Conservation (phyloP, 2,329 filamentous ascomycete genomes). For the Talaromyces sp. region DNA sequence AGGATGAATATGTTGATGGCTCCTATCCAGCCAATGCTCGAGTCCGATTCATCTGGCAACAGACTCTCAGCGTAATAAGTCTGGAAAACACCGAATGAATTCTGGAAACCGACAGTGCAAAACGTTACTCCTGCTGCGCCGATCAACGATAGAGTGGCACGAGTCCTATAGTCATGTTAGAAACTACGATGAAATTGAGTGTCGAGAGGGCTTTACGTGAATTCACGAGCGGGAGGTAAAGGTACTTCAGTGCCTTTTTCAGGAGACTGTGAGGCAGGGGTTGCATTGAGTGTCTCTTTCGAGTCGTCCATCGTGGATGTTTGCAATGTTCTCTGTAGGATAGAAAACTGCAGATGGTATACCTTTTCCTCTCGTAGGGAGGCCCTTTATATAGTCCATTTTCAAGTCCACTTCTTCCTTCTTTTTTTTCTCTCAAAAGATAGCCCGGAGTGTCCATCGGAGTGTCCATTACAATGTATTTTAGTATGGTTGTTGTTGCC, state of each 20-base stretch:
- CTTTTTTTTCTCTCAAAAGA: not conserved
- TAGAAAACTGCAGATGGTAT: not conserved
- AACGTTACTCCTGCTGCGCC: slow-evolving; percentile 27
- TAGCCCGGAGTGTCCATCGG: not conserved
- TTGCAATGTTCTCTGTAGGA: not conserved
- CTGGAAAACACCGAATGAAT: slow-evolving; percentile 33
- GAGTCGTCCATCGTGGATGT: not conserved
- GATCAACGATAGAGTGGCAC: slow-evolving; percentile 22
- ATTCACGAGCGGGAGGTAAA: slow-evolving; percentile 13
- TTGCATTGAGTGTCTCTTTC: not conserved
- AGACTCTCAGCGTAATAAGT: slow-evolving; percentile 25
- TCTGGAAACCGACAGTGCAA: slow-evolving; percentile 34
- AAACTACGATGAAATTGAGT: not conserved
- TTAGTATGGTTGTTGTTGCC: not conserved
- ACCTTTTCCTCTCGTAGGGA: not conserved
- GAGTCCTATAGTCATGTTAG: slow-evolving; percentile 13
- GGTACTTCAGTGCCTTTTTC: not conserved
- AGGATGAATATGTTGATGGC: slow-evolving; percentile 27
- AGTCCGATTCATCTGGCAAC: slow-evolving; percentile 20
- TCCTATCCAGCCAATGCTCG: slow-evolving; percentile 30
- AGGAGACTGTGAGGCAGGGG: not conserved
- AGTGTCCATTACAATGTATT: not conserved
- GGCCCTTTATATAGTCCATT: not conserved
- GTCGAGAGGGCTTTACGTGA: slow-evolving; percentile 15
- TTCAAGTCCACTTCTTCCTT: not conserved